These are phyloP conservation scores for Mycena leptocephala DNA, from an alignment of 768 basidiomycete species.

Conservation along the genomic window DNA sequence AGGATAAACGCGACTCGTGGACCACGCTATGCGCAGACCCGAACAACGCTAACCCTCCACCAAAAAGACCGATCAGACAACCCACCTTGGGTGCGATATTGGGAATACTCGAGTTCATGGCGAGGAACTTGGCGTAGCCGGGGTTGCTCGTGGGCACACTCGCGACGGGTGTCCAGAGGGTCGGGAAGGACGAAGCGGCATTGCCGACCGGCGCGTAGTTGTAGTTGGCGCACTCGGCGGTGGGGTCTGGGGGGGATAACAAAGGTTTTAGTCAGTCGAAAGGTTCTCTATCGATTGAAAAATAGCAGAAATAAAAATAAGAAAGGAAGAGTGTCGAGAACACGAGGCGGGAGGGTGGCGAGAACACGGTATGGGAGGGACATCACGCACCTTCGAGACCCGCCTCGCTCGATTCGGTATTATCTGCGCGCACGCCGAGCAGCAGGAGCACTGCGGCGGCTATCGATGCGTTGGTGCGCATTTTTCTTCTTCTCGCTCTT, in stretches of 20 bases:
- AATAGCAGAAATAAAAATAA: not conserved
- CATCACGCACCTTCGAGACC: not conserved
- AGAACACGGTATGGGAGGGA: no score
- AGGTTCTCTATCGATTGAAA: no score
- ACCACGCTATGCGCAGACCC: no score
- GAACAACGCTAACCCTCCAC: not conserved
- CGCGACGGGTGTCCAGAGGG: not conserved
- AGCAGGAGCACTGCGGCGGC: not conserved
- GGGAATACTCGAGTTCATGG: slow-evolving; percentile 62
- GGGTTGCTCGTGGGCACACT: slow-evolving; percentile 48
- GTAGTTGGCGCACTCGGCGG: not conserved
- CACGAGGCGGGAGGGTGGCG: no score
- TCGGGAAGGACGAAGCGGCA: not conserved
- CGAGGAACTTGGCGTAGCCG: slow-evolving; percentile 60
- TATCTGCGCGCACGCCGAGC: not conserved
- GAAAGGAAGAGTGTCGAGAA: not conserved
- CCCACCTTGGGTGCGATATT: slow-evolving; percentile 65
- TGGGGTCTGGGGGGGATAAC: not conserved
- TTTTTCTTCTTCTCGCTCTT: not conserved
- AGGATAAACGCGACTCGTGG: not conserved
- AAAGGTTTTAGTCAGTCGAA: not conserved
- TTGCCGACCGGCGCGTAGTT: not conserved
- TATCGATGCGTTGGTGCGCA: not conserved
- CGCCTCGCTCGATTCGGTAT: not conserved
- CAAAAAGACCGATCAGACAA: not conserved